Evolutionary conservation across 225 moss, liverwort and hornwort species (phyloP).

Genomic region (Pseudoscleropodium purum): DNA sequence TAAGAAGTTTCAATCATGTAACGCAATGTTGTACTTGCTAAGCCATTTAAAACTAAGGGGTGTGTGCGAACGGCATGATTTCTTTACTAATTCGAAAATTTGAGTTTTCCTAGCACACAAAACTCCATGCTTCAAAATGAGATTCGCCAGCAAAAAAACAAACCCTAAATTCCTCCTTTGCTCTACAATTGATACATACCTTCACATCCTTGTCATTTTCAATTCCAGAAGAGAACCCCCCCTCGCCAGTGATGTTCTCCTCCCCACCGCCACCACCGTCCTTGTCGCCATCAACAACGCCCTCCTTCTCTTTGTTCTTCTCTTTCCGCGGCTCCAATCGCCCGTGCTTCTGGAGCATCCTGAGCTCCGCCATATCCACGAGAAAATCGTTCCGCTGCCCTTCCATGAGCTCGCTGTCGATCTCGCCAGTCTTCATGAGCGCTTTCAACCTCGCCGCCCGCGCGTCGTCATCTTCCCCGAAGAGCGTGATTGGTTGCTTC

Average conservation of each 20-base stretch:
- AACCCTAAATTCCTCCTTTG: background rate
- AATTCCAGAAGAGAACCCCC: constrained; percentile 80
- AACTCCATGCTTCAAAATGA: background rate
- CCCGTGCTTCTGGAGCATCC: constrained; percentile 96
- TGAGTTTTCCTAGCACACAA: background rate
- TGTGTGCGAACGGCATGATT: background rate
- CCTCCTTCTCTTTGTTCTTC: constrained; percentile 83
- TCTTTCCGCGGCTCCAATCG: constrained; percentile 81
- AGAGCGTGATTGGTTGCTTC: constrained; percentile 81
- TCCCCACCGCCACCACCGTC: constrained; percentile 96
- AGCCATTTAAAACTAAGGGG: too few relatives aligned
- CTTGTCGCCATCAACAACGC: constrained; percentile 69
- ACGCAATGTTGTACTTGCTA: background rate
- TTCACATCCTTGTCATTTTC: constrained; percentile 97
- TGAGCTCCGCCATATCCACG: constrained; percentile 83
- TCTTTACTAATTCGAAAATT: background rate
- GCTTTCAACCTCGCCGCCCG: constrained; percentile 78
- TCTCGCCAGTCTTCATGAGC: constrained; percentile 67
- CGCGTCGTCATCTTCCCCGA: constrained; percentile 79
- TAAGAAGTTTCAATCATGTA: background rate
- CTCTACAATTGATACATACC: constrained; percentile 6
- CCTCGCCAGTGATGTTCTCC: constrained; percentile 70
- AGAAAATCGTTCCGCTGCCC: constrained; percentile 95
- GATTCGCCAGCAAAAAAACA: background rate
- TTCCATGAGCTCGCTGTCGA: constrained; percentile 93